Base-by-base conservation (phyloP, 1,284 basidiomycete species). In the Ceratobasidium theobromae region DNA sequence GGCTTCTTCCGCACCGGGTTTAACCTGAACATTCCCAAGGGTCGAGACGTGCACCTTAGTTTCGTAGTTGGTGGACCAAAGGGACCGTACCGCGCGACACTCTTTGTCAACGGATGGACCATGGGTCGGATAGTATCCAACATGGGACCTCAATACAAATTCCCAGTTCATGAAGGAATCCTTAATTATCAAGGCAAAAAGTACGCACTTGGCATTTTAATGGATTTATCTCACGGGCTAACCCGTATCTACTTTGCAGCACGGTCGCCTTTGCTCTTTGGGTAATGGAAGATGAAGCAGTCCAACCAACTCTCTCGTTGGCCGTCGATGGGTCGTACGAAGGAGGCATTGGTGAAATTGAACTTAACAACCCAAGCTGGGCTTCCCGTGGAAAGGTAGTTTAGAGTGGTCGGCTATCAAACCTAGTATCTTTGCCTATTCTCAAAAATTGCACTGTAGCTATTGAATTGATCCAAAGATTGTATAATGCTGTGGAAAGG, bases 61-160 rank as follows among this genome's bases (percentile, higher is more conserved):
- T 89, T 91, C 73, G 83, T 80, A 1, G 91, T 91, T 72, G 41
- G 75, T 27, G 57, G 46, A 3, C 30, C 46, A 23, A 62, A 62
- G 23, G 43, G 46, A 68, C 79, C 86, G 21, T 92, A 90, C 71
- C 81, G 90, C 27, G 87, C 86, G 1, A 77, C 84, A 43, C 69
- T 92, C 55, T 92, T 87, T 67, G 86, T 92, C 28, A 92, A 92
- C 71, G 89, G 89, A 14, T 92, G 90, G 90, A 86, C 87, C 80
- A 89, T 89, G 83, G 89, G 90, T 5, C 91, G 90, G 74, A 76
- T 86, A 23, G 81, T 88, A 21, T 85, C 76, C 16, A 87, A 89
- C 72, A 79, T 89, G 1, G 87, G 88, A 88, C 89, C 89, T 12
- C 89, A 91, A 73, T 78, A 81, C 45, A 87, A 85, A 72, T 91